These are phyloP conservation scores for Xanthoconium separans DNA, from an alignment of 1,284 basidiomycete species.

Conservation along the genomic window DNA sequence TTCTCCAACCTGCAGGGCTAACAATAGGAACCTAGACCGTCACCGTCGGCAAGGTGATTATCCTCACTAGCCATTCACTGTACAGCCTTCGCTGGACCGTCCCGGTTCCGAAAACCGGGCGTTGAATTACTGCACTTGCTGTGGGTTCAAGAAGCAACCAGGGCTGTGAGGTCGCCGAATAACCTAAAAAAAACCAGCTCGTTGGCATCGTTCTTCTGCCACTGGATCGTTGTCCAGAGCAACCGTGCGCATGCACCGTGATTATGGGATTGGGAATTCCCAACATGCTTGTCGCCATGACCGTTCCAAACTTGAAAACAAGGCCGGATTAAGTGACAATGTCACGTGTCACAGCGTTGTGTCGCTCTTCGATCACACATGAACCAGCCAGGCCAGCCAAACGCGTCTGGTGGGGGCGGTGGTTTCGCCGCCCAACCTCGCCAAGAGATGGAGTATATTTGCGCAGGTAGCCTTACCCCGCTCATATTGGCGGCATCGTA, in stretches of 20 bases:
- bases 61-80: slow-evolving; percentile 18
- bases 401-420: slow-evolving; percentile 15
- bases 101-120: slow-evolving; percentile 21
- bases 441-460: slow-evolving; percentile 87
- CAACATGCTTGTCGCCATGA: slow-evolving; percentile 18
- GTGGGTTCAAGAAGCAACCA: not conserved
- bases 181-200: not conserved
- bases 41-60: slow-evolving; percentile 36
- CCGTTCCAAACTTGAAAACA: not conserved
- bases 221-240: slow-evolving; percentile 10
- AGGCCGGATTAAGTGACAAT: no score
- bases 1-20: slow-evolving; percentile 35
- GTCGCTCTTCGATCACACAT: slow-evolving; percentile 14
- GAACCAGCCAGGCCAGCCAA: slow-evolving; percentile 30
- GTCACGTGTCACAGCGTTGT: slow-evolving; percentile 20
- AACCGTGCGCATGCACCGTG: slow-evolving; percentile 10
- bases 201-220: not conserved
- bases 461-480: slow-evolving; percentile 67
- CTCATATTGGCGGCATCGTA: not conserved
- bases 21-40: slow-evolving; percentile 34
- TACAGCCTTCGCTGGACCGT: slow-evolving; percentile 19
- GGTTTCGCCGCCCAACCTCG: slow-evolving; percentile 40
- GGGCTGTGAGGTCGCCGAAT: slow-evolving; percentile 4
- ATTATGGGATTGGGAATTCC: slow-evolving; percentile 13
- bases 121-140: not conserved